These are phyloP conservation scores for Cryptosporidium tyzzeri DNA, from an alignment of 169 alveolate species.

Conservation along the genomic window DNA sequence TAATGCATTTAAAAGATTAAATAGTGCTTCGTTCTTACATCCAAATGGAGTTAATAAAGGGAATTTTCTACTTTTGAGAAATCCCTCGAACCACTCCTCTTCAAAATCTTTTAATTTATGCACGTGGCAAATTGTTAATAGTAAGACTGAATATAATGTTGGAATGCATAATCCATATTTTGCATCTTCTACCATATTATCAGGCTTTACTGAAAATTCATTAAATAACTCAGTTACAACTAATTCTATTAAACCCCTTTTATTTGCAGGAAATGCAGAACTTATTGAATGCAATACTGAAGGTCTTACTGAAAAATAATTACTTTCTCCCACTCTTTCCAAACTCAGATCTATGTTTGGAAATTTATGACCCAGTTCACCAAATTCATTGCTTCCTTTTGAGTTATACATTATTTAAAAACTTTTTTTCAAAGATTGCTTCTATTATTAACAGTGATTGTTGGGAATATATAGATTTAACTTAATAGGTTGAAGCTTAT, in stretches of 20 bases:
- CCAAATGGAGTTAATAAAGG: slow-evolving; percentile 68
- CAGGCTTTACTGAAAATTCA: slow-evolving; percentile 65
- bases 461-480: too few relatives aligned
- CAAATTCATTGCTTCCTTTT: slow-evolving; percentile 7
- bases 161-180: slow-evolving; percentile 62
- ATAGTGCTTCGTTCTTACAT: slow-evolving; percentile 59
- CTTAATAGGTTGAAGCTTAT: background rate
- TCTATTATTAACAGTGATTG: background rate
- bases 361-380: background rate
- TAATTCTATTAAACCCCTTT: slow-evolving; percentile 41
- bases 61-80: slow-evolving; percentile 50
- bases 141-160: slow-evolving; percentile 41
- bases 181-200: slow-evolving; percentile 54
- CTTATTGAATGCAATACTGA: slow-evolving; percentile 52
- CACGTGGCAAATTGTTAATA: slow-evolving; percentile 59
- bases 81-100: slow-evolving; percentile 73
- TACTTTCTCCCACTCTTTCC: background rate
- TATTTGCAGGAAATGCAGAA: slow-evolving; percentile 66
- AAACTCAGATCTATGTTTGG: background rate
- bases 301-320: slow-evolving; percentile 41
- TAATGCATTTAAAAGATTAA: slow-evolving; percentile 55
- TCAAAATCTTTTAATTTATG: slow-evolving; percentile 57
- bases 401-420: background rate
- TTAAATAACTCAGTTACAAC: slow-evolving; percentile 42
- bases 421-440: background rate